Conservation (phyloP, 1,139 yeast genomes). For the Pneumocystis murina region DNA sequence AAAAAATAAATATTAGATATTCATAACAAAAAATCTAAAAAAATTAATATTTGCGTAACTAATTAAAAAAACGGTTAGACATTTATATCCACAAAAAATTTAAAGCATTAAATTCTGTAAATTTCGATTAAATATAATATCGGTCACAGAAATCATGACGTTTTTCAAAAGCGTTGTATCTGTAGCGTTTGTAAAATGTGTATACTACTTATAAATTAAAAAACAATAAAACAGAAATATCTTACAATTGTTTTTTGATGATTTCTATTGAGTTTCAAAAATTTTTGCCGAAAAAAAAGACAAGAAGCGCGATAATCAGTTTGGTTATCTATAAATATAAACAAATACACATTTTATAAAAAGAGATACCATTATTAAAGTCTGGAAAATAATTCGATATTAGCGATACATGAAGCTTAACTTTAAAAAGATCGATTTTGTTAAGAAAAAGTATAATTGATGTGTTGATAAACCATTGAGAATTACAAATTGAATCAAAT, state of each 20-base stretch:
- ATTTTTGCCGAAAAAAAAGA: conserved; percentile 3
- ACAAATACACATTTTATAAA: neutral
- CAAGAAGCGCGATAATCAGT: neutral
- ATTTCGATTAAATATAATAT: conserved; percentile 5
- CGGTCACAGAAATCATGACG: conserved; percentile 6
- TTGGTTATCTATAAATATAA: neutral
- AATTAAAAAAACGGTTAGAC: neutral
- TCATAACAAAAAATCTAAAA: too few species aligned
- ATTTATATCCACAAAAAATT: conserved; percentile 12
- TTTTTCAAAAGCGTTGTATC: conserved; percentile 1
- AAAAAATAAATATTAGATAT: too few species aligned
- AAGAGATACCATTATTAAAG: neutral
- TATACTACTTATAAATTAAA: neutral
- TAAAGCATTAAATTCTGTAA: conserved; percentile 12
- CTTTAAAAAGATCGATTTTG: conserved; percentile 68
- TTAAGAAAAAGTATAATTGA: conserved; percentile 82
- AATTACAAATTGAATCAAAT: conserved; percentile 73
- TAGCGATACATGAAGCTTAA: conserved; percentile 52
- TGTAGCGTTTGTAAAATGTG: conserved; percentile 7
- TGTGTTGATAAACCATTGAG: conserved; percentile 69
- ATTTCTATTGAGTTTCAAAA: conserved; percentile 6
- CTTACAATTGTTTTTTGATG: conserved; percentile 3
- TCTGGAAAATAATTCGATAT: conserved; percentile 40
- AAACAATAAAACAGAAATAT: neutral
- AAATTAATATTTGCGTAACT: neutral